phyloP scores from a whole-genome alignment of 1,284 basidiomycete genomes.

The Agroathelia rolfsii region DNA sequence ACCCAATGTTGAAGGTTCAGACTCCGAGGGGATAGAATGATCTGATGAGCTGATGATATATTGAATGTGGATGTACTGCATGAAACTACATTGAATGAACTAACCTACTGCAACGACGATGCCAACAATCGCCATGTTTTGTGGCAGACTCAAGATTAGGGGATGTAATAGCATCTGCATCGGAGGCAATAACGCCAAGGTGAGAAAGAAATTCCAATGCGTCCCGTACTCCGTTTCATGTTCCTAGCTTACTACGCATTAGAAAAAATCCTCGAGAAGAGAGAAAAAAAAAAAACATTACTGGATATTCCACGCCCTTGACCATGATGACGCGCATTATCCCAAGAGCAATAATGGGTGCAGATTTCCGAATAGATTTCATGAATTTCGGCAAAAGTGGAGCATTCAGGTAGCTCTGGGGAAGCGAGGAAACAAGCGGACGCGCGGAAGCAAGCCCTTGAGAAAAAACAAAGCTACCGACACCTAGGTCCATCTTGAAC shows the following conservation, averaged over 20 bases:
- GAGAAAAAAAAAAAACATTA: conserved; percentile 26
- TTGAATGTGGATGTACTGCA: conserved; percentile 2
- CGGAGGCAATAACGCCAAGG: conserved; percentile 74
- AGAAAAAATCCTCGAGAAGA: background rate
- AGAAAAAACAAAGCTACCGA: conserved; percentile 94
- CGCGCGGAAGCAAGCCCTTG: conserved; percentile 84
- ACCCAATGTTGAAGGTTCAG: conserved; percentile 63
- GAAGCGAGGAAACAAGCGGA: conserved; percentile 60
- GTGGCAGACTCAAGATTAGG: conserved; percentile 42
- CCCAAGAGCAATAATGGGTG: conserved; percentile 71
- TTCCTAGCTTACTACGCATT: conserved; percentile 45
- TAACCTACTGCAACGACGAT: conserved; percentile 55
- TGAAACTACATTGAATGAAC: conserved; percentile 15
- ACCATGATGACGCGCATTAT: conserved; percentile 76
- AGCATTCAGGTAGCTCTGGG: conserved; percentile 38
- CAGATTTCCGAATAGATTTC: conserved; percentile 40
- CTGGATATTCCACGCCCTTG: conserved; percentile 91
- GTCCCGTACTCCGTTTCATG: conserved; percentile 94
- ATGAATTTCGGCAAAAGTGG: conserved; percentile 43
- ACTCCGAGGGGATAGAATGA: conserved; percentile 42
- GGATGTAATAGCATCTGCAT: conserved; percentile 67
- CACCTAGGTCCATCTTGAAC: conserved; percentile 97
- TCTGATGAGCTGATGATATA: conserved; percentile 53
- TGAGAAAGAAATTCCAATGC: conserved; percentile 99
- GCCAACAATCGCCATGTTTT: conserved; percentile 59